These are phyloP conservation scores for Nicotiana tomentosiformis DNA, from an alignment of 257 asterid species.

Conservation along the genomic window DNA sequence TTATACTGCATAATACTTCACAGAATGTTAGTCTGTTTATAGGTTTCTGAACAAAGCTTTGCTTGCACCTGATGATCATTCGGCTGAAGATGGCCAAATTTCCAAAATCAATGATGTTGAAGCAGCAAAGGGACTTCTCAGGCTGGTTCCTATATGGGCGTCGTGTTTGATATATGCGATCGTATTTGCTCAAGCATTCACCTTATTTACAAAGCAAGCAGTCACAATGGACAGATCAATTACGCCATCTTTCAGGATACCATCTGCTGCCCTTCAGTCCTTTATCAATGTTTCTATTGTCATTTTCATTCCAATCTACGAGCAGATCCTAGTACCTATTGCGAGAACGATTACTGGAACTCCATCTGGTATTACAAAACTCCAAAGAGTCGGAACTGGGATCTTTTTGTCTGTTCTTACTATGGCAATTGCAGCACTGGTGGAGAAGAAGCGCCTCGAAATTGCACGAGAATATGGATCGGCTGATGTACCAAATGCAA, in stretches of 20 bases:
- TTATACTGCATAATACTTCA: not conserved
- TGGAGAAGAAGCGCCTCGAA: constrained; percentile 41
- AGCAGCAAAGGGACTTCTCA: constrained; percentile 44
- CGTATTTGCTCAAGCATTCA: constrained; percentile 42
- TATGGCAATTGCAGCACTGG: constrained; percentile 48
- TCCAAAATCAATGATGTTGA: constrained; percentile 34
- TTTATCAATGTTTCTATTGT: constrained; percentile 33
- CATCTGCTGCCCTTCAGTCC: constrained; percentile 53
- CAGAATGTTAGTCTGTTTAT: not conserved
- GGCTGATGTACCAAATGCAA: constrained; percentile 32
- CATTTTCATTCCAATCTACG: constrained; percentile 41
- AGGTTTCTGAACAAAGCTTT: constrained; percentile 57
- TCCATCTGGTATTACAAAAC: constrained; percentile 52
- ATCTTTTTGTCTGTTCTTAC: constrained; percentile 31
- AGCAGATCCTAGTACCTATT: constrained; percentile 47
- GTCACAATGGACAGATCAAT: constrained; percentile 53
- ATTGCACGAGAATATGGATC: constrained; percentile 38
- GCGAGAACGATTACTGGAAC: constrained; percentile 38
- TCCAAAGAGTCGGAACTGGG: constrained; percentile 48
- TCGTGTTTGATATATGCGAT: constrained; percentile 42
- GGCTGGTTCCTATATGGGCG: constrained; percentile 57
- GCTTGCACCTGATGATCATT: constrained; percentile 22
- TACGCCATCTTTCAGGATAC: constrained; percentile 32
- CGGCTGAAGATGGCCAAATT: constrained; percentile 17
- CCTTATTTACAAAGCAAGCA: constrained; percentile 58